phyloP scores from a whole-genome alignment of 331 rosid genomes.

The Phaseolus coccineus region DNA sequence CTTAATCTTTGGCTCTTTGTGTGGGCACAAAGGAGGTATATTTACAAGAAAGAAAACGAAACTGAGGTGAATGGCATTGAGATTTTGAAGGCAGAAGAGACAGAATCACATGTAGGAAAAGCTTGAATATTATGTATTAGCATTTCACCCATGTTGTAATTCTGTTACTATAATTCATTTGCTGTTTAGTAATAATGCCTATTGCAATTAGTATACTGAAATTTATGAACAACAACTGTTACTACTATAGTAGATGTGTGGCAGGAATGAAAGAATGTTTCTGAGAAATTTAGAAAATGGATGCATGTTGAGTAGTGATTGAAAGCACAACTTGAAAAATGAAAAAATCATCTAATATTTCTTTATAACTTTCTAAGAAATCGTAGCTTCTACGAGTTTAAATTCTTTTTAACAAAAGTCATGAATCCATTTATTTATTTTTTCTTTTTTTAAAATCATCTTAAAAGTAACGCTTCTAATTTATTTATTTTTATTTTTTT shows the following conservation, averaged over 20 bases:
- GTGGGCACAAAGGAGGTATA: conserved; percentile 63
- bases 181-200: background rate
- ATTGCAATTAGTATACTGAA: background rate
- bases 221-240: background rate
- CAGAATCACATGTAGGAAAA: background rate
- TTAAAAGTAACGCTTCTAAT: too few relatives aligned
- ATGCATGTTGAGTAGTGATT: too few relatives aligned
- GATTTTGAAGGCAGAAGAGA: background rate
- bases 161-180: background rate
- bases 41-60: conserved; percentile 59
- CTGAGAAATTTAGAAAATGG: too few relatives aligned
- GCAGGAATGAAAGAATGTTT: too few relatives aligned
- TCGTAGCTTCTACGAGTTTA: too few relatives aligned
- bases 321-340: too few relatives aligned
- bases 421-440: too few relatives aligned
- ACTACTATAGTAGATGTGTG: background rate
- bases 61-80: conserved; percentile 3
- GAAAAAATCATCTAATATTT: too few relatives aligned
- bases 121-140: background rate
- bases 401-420: too few relatives aligned
- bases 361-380: too few relatives aligned
- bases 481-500: too few relatives aligned
- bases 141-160: background rate
- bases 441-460: too few relatives aligned
- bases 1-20: conserved; percentile 63